A percentile compares a stretch with the other conserved stretches of the same genome.
These are phyloP conservation scores for Globisporangium solare DNA, from an alignment of 352 stramenopile genomes.

Conservation along the genomic window DNA sequence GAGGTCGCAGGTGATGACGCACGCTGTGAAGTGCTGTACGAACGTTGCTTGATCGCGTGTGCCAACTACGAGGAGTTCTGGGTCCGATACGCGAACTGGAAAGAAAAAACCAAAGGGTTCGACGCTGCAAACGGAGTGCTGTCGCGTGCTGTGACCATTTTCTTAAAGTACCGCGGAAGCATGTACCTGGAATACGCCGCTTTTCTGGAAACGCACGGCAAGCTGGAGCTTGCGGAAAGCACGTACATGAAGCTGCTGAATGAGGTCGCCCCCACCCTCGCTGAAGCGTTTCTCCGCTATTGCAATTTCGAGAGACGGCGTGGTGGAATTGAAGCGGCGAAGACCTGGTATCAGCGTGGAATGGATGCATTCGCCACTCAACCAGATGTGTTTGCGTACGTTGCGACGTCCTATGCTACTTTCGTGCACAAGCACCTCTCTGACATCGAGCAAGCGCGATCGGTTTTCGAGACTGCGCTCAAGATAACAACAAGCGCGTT, in stretches of 20 bases:
- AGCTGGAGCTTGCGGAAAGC: slow-evolving; percentile 41
- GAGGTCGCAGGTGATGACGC: slow-evolving; percentile 41
- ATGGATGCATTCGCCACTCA: slow-evolving; percentile 39
- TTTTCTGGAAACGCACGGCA: slow-evolving; percentile 61
- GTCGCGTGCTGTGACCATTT: slow-evolving; percentile 53
- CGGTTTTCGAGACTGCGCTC: slow-evolving; percentile 38
- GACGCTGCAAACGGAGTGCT: slow-evolving; percentile 61
- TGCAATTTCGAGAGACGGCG: slow-evolving; percentile 73
- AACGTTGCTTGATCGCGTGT: slow-evolving; percentile 77
- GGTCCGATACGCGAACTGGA: slow-evolving; percentile 67
- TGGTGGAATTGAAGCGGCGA: slow-evolving; percentile 41
- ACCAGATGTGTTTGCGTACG: slow-evolving; percentile 37
- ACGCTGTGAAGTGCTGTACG: slow-evolving; percentile 66
- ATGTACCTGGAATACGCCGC: slow-evolving; percentile 73
- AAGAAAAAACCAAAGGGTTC: slow-evolving; percentile 48
- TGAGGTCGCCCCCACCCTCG: slow-evolving; percentile 52
- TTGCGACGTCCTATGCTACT: slow-evolving; percentile 52
- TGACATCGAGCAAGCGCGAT: slow-evolving; percentile 34
- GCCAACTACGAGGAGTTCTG: slow-evolving; percentile 83
- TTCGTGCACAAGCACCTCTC: slow-evolving; percentile 48
- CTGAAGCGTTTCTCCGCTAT: slow-evolving; percentile 55
- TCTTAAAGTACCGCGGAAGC: slow-evolving; percentile 65
- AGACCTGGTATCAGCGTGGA: slow-evolving; percentile 48
- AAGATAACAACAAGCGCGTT: slow-evolving; percentile 40
- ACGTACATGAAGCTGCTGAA: slow-evolving; percentile 55